These are phyloP conservation scores for Saccharomyces hybrid DNA, from an alignment of 1,139 yeast species.

Conservation along the genomic window DNA sequence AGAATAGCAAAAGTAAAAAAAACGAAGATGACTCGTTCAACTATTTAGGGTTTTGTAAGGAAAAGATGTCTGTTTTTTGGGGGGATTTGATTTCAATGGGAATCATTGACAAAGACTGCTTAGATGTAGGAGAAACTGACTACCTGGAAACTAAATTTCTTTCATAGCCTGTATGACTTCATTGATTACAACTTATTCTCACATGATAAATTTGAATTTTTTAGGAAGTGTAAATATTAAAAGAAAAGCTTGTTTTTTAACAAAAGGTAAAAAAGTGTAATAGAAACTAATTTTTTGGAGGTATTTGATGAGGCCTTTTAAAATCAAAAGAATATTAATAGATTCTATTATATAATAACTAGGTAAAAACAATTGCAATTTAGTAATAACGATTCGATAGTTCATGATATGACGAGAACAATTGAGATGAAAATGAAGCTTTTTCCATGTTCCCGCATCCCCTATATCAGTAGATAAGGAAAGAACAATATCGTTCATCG, in stretches of 20 bases:
- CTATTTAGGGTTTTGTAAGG: constrained; percentile 64
- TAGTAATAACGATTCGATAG: not conserved
- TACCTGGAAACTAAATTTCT: not conserved
- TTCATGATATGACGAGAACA: too few species aligned
- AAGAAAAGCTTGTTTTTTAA: not conserved
- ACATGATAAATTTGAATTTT: too few species aligned
- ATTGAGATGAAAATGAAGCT: not conserved
- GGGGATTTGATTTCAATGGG: constrained; percentile 68
- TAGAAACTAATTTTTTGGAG: too few species aligned
- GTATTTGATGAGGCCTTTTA: too few species aligned
- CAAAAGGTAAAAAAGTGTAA: not conserved
- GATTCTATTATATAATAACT: not conserved
- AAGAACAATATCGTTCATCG: too few species aligned
- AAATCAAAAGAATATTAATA: not conserved
- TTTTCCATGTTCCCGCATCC: too few species aligned
- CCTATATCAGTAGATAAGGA: too few species aligned
- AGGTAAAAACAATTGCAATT: not conserved
- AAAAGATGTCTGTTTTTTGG: constrained; percentile 63
- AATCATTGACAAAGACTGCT: constrained; percentile 37
- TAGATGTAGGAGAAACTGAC: not conserved
- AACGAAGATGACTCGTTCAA: constrained; percentile 49
- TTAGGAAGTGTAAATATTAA: too few species aligned
- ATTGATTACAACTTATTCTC: too few species aligned
- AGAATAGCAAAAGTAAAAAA: constrained; percentile 10
- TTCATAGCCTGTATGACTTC: not conserved